These are phyloP conservation scores for Penicillium corylophilum DNA, from an alignment of 2,329 filamentous ascomycete genomes.

Conservation along the genomic window DNA sequence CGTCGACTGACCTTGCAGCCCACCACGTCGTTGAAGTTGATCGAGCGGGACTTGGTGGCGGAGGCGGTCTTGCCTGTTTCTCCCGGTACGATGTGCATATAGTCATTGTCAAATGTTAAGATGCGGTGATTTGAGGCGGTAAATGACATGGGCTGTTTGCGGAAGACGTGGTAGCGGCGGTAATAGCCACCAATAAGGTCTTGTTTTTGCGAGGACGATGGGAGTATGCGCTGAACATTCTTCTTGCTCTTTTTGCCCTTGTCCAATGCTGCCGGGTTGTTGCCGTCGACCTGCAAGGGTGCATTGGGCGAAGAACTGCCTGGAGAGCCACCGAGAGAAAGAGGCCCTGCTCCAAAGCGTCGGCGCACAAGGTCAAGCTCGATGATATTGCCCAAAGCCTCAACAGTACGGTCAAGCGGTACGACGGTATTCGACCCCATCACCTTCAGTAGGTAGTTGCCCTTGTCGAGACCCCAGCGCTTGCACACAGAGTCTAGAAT, in stretches of 20 bases:
- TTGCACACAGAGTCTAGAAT: constrained; percentile 64
- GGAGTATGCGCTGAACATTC: constrained; percentile 38
- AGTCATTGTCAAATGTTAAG: constrained; percentile 63
- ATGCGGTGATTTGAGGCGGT: constrained; percentile 60
- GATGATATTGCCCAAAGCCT: constrained; percentile 59
- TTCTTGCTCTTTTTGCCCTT: constrained; percentile 46
- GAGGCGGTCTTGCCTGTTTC: constrained; percentile 55
- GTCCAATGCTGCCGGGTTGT: constrained; percentile 23
- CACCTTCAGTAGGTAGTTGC: constrained; percentile 62
- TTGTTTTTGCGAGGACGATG: constrained; percentile 49
- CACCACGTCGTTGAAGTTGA: constrained; percentile 63
- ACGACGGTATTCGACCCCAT: constrained; percentile 63
- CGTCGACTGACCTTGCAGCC: constrained; percentile 64
- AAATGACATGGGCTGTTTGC: constrained; percentile 66
- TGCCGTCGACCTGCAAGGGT: constrained; percentile 56
- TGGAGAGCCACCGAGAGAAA: constrained; percentile 57
- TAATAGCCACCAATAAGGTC: constrained; percentile 52
- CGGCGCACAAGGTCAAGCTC: constrained; percentile 63
- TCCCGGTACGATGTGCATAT: constrained; percentile 63
- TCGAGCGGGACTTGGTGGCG: constrained; percentile 58
- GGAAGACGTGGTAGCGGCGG: constrained; percentile 63
- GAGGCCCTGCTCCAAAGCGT: constrained; percentile 61
- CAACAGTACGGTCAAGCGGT: constrained; percentile 63
- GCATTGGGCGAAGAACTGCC: constrained; percentile 64
- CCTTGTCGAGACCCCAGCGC: constrained; percentile 63